phyloP scores from a whole-genome alignment of 306 rosid genomes.

The Dalbergia oliveri region DNA sequence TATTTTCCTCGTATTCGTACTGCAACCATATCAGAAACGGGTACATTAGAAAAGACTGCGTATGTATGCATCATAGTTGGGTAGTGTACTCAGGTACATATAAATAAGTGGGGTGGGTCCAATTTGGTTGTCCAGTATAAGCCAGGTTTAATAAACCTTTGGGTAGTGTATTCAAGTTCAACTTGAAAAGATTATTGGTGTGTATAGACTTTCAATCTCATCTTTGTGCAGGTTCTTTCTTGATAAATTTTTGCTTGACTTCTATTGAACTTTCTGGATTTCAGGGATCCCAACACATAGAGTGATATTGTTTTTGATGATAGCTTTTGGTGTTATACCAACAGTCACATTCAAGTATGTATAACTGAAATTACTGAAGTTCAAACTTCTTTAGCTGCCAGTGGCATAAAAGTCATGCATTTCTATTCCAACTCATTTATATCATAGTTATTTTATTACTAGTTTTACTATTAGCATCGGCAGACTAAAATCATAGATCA shows the following conservation, averaged over 20 bases:
- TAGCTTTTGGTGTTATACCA: constrained; percentile 80
- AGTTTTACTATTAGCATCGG: constrained; percentile 21
- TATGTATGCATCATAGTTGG: too few relatives aligned
- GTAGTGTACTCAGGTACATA: too few relatives aligned
- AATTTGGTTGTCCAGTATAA: constrained; percentile 25
- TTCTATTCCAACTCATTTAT: constrained; percentile 20
- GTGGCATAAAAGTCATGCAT: constrained; percentile 10
- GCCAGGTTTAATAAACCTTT: neutral
- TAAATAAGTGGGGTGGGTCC: constrained; percentile 11
- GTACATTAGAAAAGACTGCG: too few relatives aligned
- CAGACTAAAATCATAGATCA: constrained; percentile 25
- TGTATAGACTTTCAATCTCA: constrained; percentile 22
- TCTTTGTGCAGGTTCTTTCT: constrained; percentile 21
- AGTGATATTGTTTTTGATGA: constrained; percentile 70
- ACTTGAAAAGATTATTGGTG: constrained; percentile 21
- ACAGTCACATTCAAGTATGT: constrained; percentile 83
- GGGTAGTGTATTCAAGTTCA: constrained; percentile 7
- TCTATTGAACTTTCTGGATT: constrained; percentile 38
- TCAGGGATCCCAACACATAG: constrained; percentile 69
- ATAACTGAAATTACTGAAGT: constrained; percentile 26
- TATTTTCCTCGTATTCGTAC: too few relatives aligned
- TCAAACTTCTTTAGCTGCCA: constrained; percentile 17
- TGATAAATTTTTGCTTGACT: constrained; percentile 24
- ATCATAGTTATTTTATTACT: neutral
- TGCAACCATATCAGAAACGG: too few relatives aligned